Base-by-base conservation (phyloP, 257 asterid genomes). In the Solanum verrucosum region DNA sequence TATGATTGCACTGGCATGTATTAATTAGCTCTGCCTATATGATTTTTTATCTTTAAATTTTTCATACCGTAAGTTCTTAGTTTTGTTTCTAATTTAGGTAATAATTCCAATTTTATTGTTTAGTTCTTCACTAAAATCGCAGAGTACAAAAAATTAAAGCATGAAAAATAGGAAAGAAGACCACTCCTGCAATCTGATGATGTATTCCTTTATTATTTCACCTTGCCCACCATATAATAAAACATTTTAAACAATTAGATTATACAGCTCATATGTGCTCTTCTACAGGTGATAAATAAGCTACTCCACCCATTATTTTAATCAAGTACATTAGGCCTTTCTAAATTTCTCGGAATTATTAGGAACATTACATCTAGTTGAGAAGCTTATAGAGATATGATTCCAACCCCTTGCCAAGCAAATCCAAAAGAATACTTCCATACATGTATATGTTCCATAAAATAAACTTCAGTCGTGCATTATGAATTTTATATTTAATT, bases 101-200 rank as follows among this genome's bases (percentile, higher is more conserved):
- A 34, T 34, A 73, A 34, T 34, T 71, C 46, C 46, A 35, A 35
- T 74, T 74, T 74, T 37, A 74, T 10, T 74, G 83, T 10, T 35
- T 74, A 74, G 31, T 38, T 38, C 84, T 13, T 23, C 60, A 77
- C 35, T 13, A 40, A 77, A 77, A 38, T 38, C 3, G 10, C 56
- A 23, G 60, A 77, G 34, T 5, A 77, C 3, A 77, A 23, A 23
- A 38, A 20, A 12, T 3, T 77, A 12, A 37, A 40, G 60, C 59
- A 75, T 75, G 49, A 75, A 12, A 75, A 21, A 84, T 59, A 34
- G 42, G 86, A 31, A 84, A 35, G 71, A 67, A 87, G 88, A 75
- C 86, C 29, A 14, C 35, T 74, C 84, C 52, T 89, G 89, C 89
- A 87, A 60, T 35, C 86, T 13, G 18, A 77, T 38, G 84, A 77